phyloP scores from a whole-genome alignment of 768 basidiomycete species.

The Tulasnella calospora region DNA sequence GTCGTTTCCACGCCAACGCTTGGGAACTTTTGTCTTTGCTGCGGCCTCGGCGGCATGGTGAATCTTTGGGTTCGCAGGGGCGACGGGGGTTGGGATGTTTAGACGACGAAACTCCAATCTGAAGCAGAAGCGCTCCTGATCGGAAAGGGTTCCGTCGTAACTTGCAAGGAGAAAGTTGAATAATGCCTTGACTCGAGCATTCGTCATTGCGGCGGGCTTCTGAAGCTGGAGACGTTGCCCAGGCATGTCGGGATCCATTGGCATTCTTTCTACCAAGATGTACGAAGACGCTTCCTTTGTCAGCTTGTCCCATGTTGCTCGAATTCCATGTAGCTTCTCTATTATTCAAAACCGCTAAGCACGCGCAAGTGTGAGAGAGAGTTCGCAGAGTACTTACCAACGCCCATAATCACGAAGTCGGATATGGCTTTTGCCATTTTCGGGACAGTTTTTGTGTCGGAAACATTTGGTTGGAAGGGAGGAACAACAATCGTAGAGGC shows the following conservation, averaged over 20 bases:
- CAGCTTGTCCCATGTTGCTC: neutral
- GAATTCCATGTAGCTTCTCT: neutral
- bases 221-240: neutral
- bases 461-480: neutral
- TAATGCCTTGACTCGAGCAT: neutral
- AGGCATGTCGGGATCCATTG: neutral
- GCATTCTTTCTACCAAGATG: neutral
- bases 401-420: neutral
- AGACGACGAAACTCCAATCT: neutral
- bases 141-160: neutral
- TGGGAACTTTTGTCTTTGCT: neutral
- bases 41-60: neutral
- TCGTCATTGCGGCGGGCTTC: neutral
- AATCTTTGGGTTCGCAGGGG: neutral
- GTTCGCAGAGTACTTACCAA: too few species aligned
- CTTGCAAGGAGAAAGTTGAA: neutral
- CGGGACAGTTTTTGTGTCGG: neutral
- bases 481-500: neutral
- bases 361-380: too few species aligned
- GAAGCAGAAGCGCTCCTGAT: neutral
- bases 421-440: neutral
- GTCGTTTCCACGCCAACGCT: neutral
- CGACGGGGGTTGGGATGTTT: neutral
- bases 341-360: neutral
- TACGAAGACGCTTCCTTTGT: neutral